A percentile compares a stretch with the other conserved stretches of the same genome.
Evolutionary conservation across 1,284 basidiomycete species (phyloP).

Genomic region (Ceratobasidium papillatum): DNA sequence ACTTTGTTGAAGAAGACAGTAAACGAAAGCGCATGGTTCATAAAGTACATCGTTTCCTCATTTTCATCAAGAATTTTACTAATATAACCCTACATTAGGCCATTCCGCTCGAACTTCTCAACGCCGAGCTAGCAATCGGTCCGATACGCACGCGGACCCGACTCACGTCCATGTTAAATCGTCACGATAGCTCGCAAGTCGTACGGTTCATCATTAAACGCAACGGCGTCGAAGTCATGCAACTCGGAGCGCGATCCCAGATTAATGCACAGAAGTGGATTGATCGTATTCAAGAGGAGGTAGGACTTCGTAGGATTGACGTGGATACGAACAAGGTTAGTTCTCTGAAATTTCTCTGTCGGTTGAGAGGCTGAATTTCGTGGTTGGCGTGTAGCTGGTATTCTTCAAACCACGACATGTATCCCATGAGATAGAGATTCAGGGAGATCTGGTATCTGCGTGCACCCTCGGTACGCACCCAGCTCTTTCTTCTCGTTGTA

Average conservation of each 20-base stretch:
- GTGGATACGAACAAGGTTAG: conserved; percentile 75
- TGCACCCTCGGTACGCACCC: conserved; percentile 65
- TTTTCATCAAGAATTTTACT: background rate
- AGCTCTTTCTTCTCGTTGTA: background rate
- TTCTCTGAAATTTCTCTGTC: conserved; percentile 53
- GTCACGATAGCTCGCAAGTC: conserved; percentile 65
- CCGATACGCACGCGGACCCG: conserved; percentile 59
- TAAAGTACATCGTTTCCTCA: conserved; percentile 47
- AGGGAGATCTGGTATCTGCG: conserved; percentile 65
- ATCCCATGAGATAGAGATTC: conserved; percentile 49
- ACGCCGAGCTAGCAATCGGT: conserved; percentile 24
- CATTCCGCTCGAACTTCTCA: conserved; percentile 24
- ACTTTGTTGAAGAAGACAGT: background rate
- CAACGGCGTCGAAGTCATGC: conserved; percentile 55
- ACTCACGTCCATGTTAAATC: conserved; percentile 69
- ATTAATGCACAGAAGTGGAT: conserved; percentile 62
- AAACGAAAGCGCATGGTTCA: conserved; percentile 7
- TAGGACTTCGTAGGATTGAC: conserved; percentile 65
- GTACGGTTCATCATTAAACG: conserved; percentile 69
- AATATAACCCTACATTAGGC: background rate
- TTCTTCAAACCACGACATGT: conserved; percentile 50
- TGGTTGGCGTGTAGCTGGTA: conserved; percentile 52
- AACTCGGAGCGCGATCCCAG: conserved; percentile 21
- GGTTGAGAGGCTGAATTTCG: conserved; percentile 68
- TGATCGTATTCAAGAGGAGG: conserved; percentile 63